Evolutionary conservation across 2,329 filamentous ascomycete genomes (phyloP), one percentile per base, ranked within the genome.

Genomic region (Aspergillus amoenus): DNA sequence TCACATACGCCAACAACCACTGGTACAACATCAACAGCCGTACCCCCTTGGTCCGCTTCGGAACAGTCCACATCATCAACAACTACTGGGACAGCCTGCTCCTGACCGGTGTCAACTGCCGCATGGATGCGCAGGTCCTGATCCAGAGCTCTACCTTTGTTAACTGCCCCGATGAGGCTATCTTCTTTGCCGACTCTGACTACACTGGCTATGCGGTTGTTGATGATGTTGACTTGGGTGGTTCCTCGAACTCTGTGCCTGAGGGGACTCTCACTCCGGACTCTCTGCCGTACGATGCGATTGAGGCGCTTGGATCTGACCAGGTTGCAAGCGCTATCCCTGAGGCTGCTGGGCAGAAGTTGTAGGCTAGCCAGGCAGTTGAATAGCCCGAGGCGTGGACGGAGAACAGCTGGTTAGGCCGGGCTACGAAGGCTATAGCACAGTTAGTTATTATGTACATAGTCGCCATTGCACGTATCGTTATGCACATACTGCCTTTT

Each of bases 1-100:
- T 89, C 53, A 89, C 87, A 54, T 87, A 86, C 70, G 80, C 81
- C 74, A 84, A 88, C 79, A 89, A 89, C 81, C 78, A 83, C 78
- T 88, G 80, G 79, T 67, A 70, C 64, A 87, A 88, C 76, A 73
- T 88, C 69, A 84, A 86, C 79, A 86, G 82, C 9, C 86, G 87
- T 53, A 76, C 75, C 0, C 87, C 87, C 3, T 83, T 81, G 4
- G 69, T 88, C 70, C 85, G 86, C 63, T 89, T 89, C 75, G 87
- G 86, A 24, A 88, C 83, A 39, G 84, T 77, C 12, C 87, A 89
- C 74, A 70, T 84, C 65, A 83, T 80, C 77, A 86, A 84, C 78
- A 79, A 70, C 67, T 78, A 76, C 70, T 80, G 72, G 68, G 70
- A 73, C 63, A 65, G 79, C 61, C 68, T 74, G 48, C 74, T 71